Percentiles rank a stretch among this genome's conserved stretches.
Evolutionary conservation across 2,329 filamentous ascomycete species (phyloP).

Genomic region (Lachnellula occidentalis): DNA sequence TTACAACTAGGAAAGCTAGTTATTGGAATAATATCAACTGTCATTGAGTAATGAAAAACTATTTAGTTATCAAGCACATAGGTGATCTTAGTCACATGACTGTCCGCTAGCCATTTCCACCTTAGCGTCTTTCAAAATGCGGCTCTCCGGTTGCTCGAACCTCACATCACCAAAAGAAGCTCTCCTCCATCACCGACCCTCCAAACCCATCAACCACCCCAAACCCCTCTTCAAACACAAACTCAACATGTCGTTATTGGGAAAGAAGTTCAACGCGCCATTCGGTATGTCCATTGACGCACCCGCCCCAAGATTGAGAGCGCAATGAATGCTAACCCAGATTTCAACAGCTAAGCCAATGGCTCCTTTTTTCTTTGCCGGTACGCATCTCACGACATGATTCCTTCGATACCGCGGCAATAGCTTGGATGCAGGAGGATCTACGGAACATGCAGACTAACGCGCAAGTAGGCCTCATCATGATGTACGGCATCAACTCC

Average conservation of each 20-base stretch:
- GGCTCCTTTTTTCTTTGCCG: slow-evolving; percentile 89
- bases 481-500: slow-evolving; percentile 89
- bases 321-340: not conserved
- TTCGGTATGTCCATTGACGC: slow-evolving; percentile 59
- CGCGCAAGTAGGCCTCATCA: slow-evolving; percentile 59
- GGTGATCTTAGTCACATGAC: not conserved
- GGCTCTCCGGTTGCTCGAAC: slow-evolving; percentile 11
- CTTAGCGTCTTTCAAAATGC: slow-evolving; percentile 3
- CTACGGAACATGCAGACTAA: not conserved
- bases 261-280: slow-evolving; percentile 78
- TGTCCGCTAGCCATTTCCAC: not conserved
- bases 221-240: slow-evolving; percentile 34
- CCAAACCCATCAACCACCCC: slow-evolving; percentile 21
- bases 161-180: slow-evolving; percentile 9
- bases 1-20: too few species aligned
- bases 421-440: slow-evolving; percentile 4
- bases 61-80: too few species aligned
- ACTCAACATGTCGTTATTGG: slow-evolving; percentile 69
- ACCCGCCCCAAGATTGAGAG: slow-evolving; percentile 17
- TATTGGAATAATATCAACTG: too few species aligned
- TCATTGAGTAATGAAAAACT: too few species aligned
- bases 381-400: slow-evolving; percentile 52
- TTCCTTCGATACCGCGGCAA: not conserved
- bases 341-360: slow-evolving; percentile 70
- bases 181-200: slow-evolving; percentile 9